These are phyloP conservation scores for Geotrichum australiense DNA, from an alignment of 1,139 yeast genomes.

Conservation along the genomic window DNA sequence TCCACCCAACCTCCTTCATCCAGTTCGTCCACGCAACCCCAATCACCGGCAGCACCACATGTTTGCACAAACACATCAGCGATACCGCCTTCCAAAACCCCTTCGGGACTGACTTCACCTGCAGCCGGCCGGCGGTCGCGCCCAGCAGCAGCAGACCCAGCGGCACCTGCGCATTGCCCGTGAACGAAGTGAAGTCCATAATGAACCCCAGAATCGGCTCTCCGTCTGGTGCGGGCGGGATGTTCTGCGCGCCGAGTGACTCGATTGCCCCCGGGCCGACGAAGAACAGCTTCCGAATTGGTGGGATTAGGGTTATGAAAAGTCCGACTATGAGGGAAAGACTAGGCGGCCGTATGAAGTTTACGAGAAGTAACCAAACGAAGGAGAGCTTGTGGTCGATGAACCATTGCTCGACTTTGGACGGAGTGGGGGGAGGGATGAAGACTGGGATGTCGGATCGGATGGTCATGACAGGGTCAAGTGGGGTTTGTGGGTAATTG, in stretches of 20 bases:
- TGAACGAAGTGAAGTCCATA: constrained; percentile 68
- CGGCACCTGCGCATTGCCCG: constrained; percentile 87
- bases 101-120: constrained; percentile 50
- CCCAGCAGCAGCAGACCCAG: constrained; percentile 75
- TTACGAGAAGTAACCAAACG: constrained; percentile 40
- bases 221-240: constrained; percentile 72
- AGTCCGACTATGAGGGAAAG: constrained; percentile 55
- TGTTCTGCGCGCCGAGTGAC: constrained; percentile 29
- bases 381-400: constrained; percentile 22
- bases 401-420: constrained; percentile 3
- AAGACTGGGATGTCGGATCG: constrained; percentile 4
- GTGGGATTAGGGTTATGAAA: constrained; percentile 73
- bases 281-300: constrained; percentile 67
- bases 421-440: neutral
- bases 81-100: constrained; percentile 65
- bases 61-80: constrained; percentile 40
- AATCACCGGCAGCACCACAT: constrained; percentile 53
- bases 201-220: constrained; percentile 76
- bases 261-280: constrained; percentile 33
- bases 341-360: constrained; percentile 69
- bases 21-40: constrained; percentile 53
- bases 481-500: neutral
- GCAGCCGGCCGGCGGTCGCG: constrained; percentile 73
- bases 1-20: constrained; percentile 43
- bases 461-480: constrained; percentile 5